These are phyloP conservation scores for Luzula sylvatica DNA, from an alignment of 176 grass and related monocot genomes.

Conservation along the genomic window DNA sequence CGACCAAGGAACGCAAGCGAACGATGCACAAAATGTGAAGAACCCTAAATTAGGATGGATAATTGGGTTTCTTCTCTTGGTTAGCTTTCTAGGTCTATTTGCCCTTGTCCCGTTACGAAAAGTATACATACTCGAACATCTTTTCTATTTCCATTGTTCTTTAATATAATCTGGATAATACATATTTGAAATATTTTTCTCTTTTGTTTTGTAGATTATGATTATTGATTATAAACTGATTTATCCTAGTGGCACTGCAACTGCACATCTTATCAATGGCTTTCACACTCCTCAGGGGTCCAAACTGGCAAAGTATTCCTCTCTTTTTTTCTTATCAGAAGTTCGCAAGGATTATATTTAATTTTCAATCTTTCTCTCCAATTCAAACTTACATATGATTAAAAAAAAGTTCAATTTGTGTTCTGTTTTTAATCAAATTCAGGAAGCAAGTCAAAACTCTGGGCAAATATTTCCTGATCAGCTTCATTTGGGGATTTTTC, in stretches of 20 bases:
- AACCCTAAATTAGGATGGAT: constrained; percentile 25
- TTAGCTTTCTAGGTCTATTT: constrained; percentile 26
- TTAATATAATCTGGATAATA: no score
- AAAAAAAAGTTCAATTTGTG: background rate
- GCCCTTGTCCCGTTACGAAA: constrained; percentile 20
- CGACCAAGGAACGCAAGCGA: background rate
- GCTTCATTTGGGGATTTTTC: constrained; percentile 82
- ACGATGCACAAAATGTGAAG: constrained; percentile 6
- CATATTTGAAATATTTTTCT: background rate
- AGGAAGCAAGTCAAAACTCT: constrained; percentile 63
- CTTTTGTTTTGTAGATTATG: constrained; percentile 47
- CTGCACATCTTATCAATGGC: constrained; percentile 74
- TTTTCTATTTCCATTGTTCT: no score
- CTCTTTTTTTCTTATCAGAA: background rate
- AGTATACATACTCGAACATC: no score
- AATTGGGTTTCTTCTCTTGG: constrained; percentile 23
- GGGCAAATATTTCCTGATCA: constrained; percentile 47
- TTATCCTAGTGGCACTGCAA: constrained; percentile 83
- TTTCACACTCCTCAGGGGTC: constrained; percentile 70
- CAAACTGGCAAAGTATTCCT: constrained; percentile 45
- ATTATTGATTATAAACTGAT: constrained; percentile 88
- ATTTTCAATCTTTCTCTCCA: no score
- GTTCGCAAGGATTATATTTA: no score
- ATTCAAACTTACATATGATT: constrained; percentile 3
- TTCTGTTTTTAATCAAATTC: constrained; percentile 18